Base-by-base conservation (phyloP, 495 filamentous ascomycete genomes). In the Penicillium robsamsonii region DNA sequence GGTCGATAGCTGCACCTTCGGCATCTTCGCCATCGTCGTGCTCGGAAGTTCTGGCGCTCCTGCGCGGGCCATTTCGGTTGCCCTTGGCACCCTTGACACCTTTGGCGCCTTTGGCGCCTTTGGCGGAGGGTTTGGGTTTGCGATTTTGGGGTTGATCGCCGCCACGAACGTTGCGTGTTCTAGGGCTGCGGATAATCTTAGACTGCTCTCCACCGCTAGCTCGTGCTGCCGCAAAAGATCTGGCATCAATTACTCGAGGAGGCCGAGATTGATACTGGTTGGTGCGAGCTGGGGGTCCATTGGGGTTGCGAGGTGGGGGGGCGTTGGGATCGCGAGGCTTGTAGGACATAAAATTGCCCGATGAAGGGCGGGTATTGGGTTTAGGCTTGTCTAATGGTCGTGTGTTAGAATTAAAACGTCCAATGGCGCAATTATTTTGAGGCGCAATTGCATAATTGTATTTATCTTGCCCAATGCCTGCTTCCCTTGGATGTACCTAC, bases 161-260 rank as follows among this genome's bases (percentile, higher is more conserved):
- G 12, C 55, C 53, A 11, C 58, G 70, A 49, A 56, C 27, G 41
- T 51, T 63, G 38, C 69, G 70, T 18, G 67, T 43, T 29, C 63
- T 59, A 4, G 74, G 68, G 24, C 59, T 66, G 42, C 64, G 72
- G 15, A 79, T 60, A 41, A 79, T 58, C 46, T 72, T 73, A 15
- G 66, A 50, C 17, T 66, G 65, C 37, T 70, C 62, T 15, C 62
- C 64, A 46, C 61, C 61, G 22, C 41, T 35, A 46, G 60, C 59
- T 37, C 61, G 60, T 15, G 69, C 50, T 3, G 75, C 73, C 4
- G 68, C 73, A 37, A 79, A 65, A 13, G 72, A 73, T 55, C 76
- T 64, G 8, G 76, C 76, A 60, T 79, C 76, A 47, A 79, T 51
- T 13, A 65, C 60, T 24, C 70, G 69, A 27, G 67, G 67, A 42